Evolutionary conservation across 108 stramenopile genomes (phyloP).

Genomic region (Nitzschia sp.): DNA sequence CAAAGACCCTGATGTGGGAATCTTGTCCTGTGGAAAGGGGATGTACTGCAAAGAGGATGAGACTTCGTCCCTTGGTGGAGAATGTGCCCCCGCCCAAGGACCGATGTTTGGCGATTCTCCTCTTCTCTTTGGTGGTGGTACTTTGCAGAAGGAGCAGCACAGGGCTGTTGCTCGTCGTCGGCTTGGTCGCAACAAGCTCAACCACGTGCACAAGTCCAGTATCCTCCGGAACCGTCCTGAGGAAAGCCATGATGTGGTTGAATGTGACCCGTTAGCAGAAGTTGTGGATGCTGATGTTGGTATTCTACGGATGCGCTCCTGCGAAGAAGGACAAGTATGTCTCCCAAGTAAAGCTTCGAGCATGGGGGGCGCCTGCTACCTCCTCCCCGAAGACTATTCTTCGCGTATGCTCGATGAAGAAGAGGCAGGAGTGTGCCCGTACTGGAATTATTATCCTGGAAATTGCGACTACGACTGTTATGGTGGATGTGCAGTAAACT

Average conservation of each 20-base stretch:
- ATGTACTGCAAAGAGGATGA: not conserved
- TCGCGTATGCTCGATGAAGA: not conserved
- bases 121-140: not conserved
- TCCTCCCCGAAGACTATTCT: not conserved
- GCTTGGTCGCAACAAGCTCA: not conserved
- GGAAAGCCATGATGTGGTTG: not conserved
- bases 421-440: not conserved
- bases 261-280: not conserved
- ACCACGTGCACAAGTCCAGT: not conserved
- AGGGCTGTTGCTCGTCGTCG: not conserved
- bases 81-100: not conserved
- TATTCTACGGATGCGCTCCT: not conserved
- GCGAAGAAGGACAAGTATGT: not conserved
- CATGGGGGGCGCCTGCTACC: conserved; percentile 4
- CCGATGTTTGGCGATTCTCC: not conserved
- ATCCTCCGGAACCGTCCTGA: not conserved
- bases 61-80: not conserved
- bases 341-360: not conserved
- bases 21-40: conserved; percentile 5
- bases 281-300: not conserved
- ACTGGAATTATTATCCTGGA: not conserved
- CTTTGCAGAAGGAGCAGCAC: not conserved
- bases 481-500: not conserved
- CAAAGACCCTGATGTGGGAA: conserved; percentile 6
- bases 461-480: not conserved